These are phyloP conservation scores for Phytopythium ostracodes DNA, from an alignment of 352 stramenopile species.

Conservation along the genomic window DNA sequence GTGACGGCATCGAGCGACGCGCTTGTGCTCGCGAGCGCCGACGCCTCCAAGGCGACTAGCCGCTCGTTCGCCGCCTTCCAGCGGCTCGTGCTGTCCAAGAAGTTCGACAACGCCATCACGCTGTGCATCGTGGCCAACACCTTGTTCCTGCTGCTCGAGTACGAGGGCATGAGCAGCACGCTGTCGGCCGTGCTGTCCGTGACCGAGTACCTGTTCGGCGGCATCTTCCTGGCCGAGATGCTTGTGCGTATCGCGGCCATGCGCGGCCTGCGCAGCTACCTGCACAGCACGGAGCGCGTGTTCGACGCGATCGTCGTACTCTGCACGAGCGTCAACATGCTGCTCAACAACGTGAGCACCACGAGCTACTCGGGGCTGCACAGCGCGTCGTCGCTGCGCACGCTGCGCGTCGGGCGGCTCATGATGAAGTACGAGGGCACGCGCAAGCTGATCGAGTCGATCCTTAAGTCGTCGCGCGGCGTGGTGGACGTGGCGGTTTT, in stretches of 20 bases:
- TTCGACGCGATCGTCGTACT: constrained; percentile 74
- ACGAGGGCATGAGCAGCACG: constrained; percentile 43
- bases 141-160: constrained; percentile 61
- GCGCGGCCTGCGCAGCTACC: constrained; percentile 40
- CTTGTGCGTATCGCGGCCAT: constrained; percentile 53
- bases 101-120: constrained; percentile 70
- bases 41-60: neutral
- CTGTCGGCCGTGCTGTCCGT: constrained; percentile 37
- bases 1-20: constrained; percentile 26
- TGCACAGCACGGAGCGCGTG: constrained; percentile 53
- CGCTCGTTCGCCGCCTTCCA: constrained; percentile 30
- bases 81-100: constrained; percentile 60
- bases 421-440: constrained; percentile 84
- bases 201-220: constrained; percentile 68
- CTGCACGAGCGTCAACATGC: constrained; percentile 62
- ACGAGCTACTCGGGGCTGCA: constrained; percentile 55
- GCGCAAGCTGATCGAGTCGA: constrained; percentile 71
- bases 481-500: constrained; percentile 75
- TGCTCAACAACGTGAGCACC: constrained; percentile 58
- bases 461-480: constrained; percentile 74
- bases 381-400: constrained; percentile 62
- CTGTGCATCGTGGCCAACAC: constrained; percentile 68
- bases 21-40: constrained; percentile 20
- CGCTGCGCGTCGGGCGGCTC: constrained; percentile 59
- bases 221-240: constrained; percentile 64